Percentiles rank a stretch among this genome's conserved stretches.
phyloP scores from a whole-genome alignment of 73 alveolate genomes.

The Paramecium pentaurelia region DNA sequence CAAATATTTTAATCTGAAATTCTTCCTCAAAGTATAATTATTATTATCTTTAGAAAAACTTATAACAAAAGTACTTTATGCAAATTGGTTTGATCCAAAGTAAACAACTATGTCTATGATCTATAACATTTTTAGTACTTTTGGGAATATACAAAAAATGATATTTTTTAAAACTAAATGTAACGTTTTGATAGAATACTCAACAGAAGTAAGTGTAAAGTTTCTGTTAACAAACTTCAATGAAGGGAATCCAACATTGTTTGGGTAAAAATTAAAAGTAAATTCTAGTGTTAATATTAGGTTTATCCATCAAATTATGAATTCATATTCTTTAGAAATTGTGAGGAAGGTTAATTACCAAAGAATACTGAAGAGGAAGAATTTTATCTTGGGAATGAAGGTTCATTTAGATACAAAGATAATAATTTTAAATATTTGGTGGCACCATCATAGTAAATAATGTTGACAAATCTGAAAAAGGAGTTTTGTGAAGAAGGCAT shows the following conservation, averaged over 20 bases:
- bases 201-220: slow-evolving; percentile 26
- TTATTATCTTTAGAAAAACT: slow-evolving; percentile 1
- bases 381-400: background rate
- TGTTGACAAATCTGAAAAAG: slow-evolving; percentile 27
- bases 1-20: slow-evolving; percentile 11
- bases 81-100: slow-evolving; percentile 56
- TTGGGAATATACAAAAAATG: slow-evolving; percentile 55
- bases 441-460: slow-evolving; percentile 10
- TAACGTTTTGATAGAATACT: slow-evolving; percentile 47
- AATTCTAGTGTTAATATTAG: background rate
- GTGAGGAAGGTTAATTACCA: slow-evolving; percentile 33
- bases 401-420: background rate
- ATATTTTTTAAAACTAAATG: slow-evolving; percentile 43
- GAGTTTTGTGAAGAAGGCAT: slow-evolving; percentile 48
- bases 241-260: background rate
- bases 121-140: slow-evolving; percentile 50
- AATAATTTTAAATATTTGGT: slow-evolving; percentile 35
- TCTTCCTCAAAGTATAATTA: background rate
- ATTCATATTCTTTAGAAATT: slow-evolving; percentile 28
- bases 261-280: slow-evolving; percentile 43
- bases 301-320: slow-evolving; percentile 46
- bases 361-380: slow-evolving; percentile 40
- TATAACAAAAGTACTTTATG: slow-evolving; percentile 53
- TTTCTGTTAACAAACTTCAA: slow-evolving; percentile 12
- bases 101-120: slow-evolving; percentile 24